A percentile compares a stretch with the other conserved stretches of the same genome.
phyloP scores from a whole-genome alignment of 352 stramenopile genomes.

The Thraustotheca clavata region DNA sequence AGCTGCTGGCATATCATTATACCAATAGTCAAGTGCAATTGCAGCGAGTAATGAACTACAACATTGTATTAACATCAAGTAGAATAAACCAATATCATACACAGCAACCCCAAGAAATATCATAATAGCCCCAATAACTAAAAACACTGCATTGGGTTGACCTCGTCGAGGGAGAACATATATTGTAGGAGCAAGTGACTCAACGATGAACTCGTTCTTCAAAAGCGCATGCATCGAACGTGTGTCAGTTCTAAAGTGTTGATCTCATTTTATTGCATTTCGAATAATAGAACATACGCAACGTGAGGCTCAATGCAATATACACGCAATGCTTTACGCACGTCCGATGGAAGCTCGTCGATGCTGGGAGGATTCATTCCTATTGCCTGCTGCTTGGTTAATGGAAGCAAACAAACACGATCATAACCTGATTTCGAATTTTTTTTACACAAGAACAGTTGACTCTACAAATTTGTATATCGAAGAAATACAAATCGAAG shows the following conservation, averaged over 20 bases:
- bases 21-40: neutral
- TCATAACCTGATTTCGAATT: neutral
- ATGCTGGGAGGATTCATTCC: neutral
- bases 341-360: neutral
- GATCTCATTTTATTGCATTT: neutral
- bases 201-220: neutral
- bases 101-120: slow-evolving; percentile 2
- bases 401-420: neutral
- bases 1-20: slow-evolving; percentile 7
- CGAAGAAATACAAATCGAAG: neutral
- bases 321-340: neutral
- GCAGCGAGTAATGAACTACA: neutral
- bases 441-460: neutral
- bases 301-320: neutral
- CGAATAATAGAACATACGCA: neutral
- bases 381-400: neutral
- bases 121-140: neutral
- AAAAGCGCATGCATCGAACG: neutral
- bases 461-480: neutral
- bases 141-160: slow-evolving; percentile 1
- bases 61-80: neutral
- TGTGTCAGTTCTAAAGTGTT: neutral
- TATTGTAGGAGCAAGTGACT: neutral
- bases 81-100: neutral
- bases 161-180: neutral